Percentiles rank a stretch among this genome's conserved stretches.
These are phyloP conservation scores for Telopea speciosissima DNA, from an alignment of 177 flowering plant species.

Conservation along the genomic window DNA sequence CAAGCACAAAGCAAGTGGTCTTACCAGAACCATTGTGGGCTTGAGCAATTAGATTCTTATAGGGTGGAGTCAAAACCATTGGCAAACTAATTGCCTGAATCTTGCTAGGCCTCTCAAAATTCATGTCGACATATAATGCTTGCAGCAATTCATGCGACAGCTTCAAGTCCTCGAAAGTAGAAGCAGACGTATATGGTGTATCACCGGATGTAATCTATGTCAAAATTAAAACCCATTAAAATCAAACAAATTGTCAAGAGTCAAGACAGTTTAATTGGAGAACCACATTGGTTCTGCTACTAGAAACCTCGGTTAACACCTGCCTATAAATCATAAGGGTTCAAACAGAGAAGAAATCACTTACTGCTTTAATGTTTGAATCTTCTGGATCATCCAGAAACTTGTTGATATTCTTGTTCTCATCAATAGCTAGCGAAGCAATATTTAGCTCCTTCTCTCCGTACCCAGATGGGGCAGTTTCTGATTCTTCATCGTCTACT, in stretches of 20 bases:
- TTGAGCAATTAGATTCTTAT: constrained; percentile 77
- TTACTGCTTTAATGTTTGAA: constrained; percentile 56
- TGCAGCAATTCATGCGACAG: constrained; percentile 62
- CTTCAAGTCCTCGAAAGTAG: constrained; percentile 77
- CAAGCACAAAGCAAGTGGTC: constrained; percentile 92
- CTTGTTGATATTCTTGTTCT: constrained; percentile 14
- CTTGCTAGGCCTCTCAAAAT: constrained; percentile 77
- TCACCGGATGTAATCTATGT: constrained; percentile 63
- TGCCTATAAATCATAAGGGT: background rate
- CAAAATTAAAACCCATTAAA: background rate
- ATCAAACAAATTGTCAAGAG: constrained; percentile 1
- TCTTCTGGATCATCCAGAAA: constrained; percentile 65
- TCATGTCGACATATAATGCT: constrained; percentile 84
- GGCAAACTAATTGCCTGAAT: constrained; percentile 82
- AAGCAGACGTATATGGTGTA: constrained; percentile 70
- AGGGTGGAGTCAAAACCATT: constrained; percentile 84
- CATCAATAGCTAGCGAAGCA: constrained; percentile 27
- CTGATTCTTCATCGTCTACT: constrained; percentile 14
- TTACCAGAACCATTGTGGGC: constrained; percentile 97
- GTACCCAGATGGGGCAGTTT: constrained; percentile 3
- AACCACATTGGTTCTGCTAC: no score
- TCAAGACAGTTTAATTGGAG: no score
- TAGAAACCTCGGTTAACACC: no score
- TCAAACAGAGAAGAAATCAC: background rate
- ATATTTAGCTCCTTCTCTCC: constrained; percentile 20